Evolutionary conservation across 1,284 basidiomycete genomes (phyloP).

Genomic region (Ceratobasidium papillatum): DNA sequence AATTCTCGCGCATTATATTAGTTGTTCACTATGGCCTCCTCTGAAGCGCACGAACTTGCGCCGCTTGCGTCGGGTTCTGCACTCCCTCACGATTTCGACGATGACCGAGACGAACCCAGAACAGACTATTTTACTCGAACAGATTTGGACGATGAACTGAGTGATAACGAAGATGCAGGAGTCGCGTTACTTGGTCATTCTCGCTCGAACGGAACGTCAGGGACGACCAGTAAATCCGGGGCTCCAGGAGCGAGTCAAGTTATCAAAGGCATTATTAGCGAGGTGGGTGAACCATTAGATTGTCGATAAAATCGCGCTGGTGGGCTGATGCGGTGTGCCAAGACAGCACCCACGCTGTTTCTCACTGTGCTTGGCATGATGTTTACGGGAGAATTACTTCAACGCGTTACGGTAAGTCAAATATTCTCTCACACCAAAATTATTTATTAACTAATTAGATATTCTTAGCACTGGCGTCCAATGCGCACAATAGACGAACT

Average conservation of each 20-base stretch:
- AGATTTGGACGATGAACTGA: conserved; percentile 18
- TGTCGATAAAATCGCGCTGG: background rate
- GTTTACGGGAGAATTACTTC: conserved; percentile 88
- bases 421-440: background rate
- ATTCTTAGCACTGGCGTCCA: conserved; percentile 79
- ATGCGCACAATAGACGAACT: conserved; percentile 93
- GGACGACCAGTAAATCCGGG: background rate
- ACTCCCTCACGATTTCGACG: conserved; percentile 1
- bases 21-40: conserved; percentile 1
- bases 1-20: background rate
- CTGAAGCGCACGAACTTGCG: conserved; percentile 27
- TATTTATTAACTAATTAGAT: background rate
- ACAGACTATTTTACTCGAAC: background rate
- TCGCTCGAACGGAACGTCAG: background rate
- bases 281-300: conserved; percentile 3
- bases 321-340: conserved; percentile 1
- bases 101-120: background rate
- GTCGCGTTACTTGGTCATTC: conserved; percentile 25
- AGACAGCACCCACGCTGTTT: conserved; percentile 78
- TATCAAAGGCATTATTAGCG: conserved; percentile 28
- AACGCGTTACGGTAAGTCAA: conserved; percentile 75
- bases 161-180: conserved; percentile 17
- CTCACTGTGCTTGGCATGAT: conserved; percentile 77
- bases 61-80: conserved; percentile 1
- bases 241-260: conserved; percentile 21